Evolutionary conservation across 108 stramenopile genomes (phyloP).

Genomic region (Cyclotella cryptica): DNA sequence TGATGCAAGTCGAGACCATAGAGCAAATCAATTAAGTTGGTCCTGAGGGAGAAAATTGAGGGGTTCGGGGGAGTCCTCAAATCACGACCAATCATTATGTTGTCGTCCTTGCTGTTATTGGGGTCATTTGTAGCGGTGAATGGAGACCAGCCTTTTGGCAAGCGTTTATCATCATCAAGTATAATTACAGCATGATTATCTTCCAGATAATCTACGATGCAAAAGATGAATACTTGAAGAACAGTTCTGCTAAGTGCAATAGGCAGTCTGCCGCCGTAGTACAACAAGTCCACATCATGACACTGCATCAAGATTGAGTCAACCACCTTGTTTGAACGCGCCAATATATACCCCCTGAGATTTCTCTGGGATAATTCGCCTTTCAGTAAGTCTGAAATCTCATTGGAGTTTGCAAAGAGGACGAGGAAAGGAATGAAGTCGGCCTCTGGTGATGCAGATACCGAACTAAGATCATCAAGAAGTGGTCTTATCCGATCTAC

Average conservation of each 20-base stretch:
- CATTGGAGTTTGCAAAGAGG: slow-evolving; percentile 16
- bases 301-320: neutral
- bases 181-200: slow-evolving; percentile 1
- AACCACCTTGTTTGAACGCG: neutral
- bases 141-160: slow-evolving; percentile 19
- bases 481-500: neutral
- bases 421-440: slow-evolving; percentile 18
- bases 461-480: slow-evolving; percentile 4
- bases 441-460: slow-evolving; percentile 1
- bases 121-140: neutral
- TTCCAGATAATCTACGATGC: neutral
- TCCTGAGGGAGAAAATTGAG: slow-evolving; percentile 11
- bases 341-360: neutral
- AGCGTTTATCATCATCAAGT: slow-evolving; percentile 27
- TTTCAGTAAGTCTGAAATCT: neutral
- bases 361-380: neutral
- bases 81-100: slow-evolving; percentile 18
- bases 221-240: slow-evolving; percentile 23
- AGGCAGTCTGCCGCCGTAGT: neutral
- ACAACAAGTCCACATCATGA: neutral
- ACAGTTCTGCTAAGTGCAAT: slow-evolving; percentile 16
- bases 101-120: neutral
- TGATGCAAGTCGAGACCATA: slow-evolving; percentile 11
- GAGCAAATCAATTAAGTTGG: slow-evolving; percentile 19
- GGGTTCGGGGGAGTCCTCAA: slow-evolving; percentile 34